Percentiles rank a stretch among this genome's conserved stretches.
Evolutionary conservation across 2,329 filamentous ascomycete species (phyloP).

Genomic region (Alternaria gaisen): DNA sequence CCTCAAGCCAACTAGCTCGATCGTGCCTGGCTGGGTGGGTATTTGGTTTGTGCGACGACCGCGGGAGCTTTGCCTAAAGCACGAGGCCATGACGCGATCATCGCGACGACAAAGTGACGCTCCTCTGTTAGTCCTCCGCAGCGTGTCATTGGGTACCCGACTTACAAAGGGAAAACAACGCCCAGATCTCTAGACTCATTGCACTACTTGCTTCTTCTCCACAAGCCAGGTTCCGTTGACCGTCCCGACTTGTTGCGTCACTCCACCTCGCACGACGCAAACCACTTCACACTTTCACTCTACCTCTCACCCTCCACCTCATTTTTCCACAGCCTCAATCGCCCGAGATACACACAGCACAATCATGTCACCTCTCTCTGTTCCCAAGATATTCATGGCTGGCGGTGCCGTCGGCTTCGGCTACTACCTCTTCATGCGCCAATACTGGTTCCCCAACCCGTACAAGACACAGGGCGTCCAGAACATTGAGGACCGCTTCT

Average conservation of each 20-base stretch:
- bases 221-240: slow-evolving; percentile 1
- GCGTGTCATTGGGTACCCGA: slow-evolving; percentile 16
- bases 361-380: slow-evolving; percentile 43
- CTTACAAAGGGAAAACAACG: neutral
- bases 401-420: slow-evolving; percentile 46
- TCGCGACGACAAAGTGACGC: slow-evolving; percentile 29
- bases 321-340: neutral
- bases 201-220: slow-evolving; percentile 15
- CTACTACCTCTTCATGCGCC: slow-evolving; percentile 50
- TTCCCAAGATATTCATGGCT: slow-evolving; percentile 51
- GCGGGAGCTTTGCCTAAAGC: slow-evolving; percentile 31
- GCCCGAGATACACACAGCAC: neutral
- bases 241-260: slow-evolving; percentile 4
- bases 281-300: neutral
- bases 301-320: slow-evolving; percentile 2
- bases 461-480: slow-evolving; percentile 48
- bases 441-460: slow-evolving; percentile 51
- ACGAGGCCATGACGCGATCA: slow-evolving; percentile 44
- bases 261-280: slow-evolving; percentile 1
- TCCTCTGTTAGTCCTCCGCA: neutral
- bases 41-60: slow-evolving; percentile 4
- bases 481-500: slow-evolving; percentile 48
- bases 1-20: slow-evolving; percentile 24
- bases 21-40: slow-evolving; percentile 4
- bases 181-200: slow-evolving; percentile 7